These are phyloP conservation scores for Ceratocystis eucalypticola DNA, from an alignment of 2,329 filamentous ascomycete genomes.

Conservation along the genomic window DNA sequence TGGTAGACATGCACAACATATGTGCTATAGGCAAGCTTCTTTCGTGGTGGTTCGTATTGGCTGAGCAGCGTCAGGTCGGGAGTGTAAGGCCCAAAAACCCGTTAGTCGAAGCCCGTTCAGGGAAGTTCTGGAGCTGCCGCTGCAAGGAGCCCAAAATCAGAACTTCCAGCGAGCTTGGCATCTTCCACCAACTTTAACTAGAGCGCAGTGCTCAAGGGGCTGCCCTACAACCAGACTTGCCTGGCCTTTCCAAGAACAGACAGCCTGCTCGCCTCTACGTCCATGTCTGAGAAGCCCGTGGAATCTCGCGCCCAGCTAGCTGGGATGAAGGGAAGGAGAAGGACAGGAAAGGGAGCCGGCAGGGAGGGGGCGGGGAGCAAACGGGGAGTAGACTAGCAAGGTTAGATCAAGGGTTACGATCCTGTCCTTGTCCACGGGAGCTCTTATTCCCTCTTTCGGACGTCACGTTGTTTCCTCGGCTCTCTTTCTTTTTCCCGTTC, in stretches of 20 bases:
- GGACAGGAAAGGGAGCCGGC: neutral
- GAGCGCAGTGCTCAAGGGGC: too few relatives aligned
- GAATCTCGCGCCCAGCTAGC: conserved; percentile 1
- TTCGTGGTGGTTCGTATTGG: too few relatives aligned
- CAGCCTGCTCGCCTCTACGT: neutral
- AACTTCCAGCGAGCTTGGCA: too few relatives aligned
- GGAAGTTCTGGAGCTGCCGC: too few relatives aligned
- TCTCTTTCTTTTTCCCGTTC: neutral
- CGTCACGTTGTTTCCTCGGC: neutral
- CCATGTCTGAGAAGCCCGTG: neutral
- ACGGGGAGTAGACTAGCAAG: neutral
- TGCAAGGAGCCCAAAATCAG: too few relatives aligned
- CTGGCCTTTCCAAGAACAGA: neutral
- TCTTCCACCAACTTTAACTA: too few relatives aligned
- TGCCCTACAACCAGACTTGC: neutral
- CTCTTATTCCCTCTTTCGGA: neutral
- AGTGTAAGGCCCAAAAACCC: too few relatives aligned
- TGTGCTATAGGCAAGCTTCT: too few relatives aligned
- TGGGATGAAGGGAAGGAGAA: neutral
- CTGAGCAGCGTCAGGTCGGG: too few relatives aligned
- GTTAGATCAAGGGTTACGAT: neutral
- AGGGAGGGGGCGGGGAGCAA: neutral
- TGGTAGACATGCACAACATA: too few relatives aligned
- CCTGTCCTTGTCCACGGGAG: conserved; percentile 2
- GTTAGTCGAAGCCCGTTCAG: too few relatives aligned